phyloP scores from a whole-genome alignment of 441 rosid genomes.

The Sinapis alba region DNA sequence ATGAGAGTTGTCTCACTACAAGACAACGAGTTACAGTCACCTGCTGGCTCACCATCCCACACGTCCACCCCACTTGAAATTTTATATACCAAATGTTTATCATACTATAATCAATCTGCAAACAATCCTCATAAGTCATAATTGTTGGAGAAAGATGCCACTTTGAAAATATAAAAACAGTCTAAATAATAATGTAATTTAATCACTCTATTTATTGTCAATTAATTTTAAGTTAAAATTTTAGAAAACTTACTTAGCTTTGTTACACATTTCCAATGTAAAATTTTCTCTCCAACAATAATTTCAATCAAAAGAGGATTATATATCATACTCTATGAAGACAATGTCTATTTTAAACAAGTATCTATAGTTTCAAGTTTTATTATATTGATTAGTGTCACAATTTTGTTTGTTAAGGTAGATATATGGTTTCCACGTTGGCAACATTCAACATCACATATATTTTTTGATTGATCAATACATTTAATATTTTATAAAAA shows the following conservation, averaged over 20 bases:
- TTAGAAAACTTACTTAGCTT: too few species aligned
- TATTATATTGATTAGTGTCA: background rate
- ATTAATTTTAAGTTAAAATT: too few species aligned
- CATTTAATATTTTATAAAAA: too few species aligned
- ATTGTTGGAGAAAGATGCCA: too few species aligned
- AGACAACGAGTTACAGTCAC: constrained; percentile 36
- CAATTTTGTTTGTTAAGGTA: background rate
- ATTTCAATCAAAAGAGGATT: background rate
- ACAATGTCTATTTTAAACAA: background rate
- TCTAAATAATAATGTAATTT: too few species aligned
- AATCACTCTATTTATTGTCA: too few species aligned
- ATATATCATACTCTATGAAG: background rate
- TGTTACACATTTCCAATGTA: too few species aligned
- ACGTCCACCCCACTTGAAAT: constrained; percentile 21
- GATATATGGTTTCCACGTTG: background rate
- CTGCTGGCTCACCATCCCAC: constrained; percentile 35
- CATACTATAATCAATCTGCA: background rate
- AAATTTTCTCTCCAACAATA: too few species aligned
- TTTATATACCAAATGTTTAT: background rate
- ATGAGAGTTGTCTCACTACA: constrained; percentile 34
- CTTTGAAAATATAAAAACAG: too few species aligned
- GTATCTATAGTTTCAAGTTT: background rate
- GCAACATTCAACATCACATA: background rate
- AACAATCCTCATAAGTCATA: background rate
- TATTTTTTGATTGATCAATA: too few species aligned